Evolutionary conservation across 257 asterid genomes (phyloP), one percentile per base, ranked within the genome.

Genomic region (Jacaranda copaia): DNA sequence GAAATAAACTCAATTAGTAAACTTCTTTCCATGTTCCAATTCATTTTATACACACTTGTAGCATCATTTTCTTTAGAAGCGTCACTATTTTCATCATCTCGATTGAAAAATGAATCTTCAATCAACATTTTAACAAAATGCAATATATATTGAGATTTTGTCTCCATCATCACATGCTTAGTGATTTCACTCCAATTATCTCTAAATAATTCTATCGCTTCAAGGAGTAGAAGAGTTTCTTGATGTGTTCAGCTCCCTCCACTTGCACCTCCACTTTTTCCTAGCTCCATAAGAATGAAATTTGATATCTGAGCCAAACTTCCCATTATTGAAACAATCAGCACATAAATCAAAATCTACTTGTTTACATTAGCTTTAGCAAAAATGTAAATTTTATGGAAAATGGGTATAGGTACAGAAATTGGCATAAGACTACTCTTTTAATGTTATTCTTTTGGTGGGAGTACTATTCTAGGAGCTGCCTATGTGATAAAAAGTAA

Each of bases 181-280:
- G 99, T 98, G 77, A 96, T 96, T 88, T 96, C 99, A 61, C 90
- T 93, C 99, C 99, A 96, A 80, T 96, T 96, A 83, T 96, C 97
- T 81, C 90, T 91, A 77, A 88, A 93, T 75, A 96, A 77, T 82
- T 96, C 98, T 79, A 96, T 87, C 67, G 99, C 99, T 89, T 96
- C 99, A 74, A 96, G 99, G 80, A 96, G 99, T 42, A 96, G 88
- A 79, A 96, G 96, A 61, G 97, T 96, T 84, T 96, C 99, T 90
- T 96, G 99, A 90, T 96, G 98, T 19, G 99, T 93, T 98, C 99
- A 96, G 74, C 90, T 96, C 71, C 97, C 97, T 80, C 97, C 95
- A 85, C 97, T 89, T 70, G 90, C 94, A 74, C 99, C 96, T 59
- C 93, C 97, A 48, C 88, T 88, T 84, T 93, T 98, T 58, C 92